Evolutionary conservation across 306 rosid genomes (phyloP).

Genomic region (Acmispon strigosus): DNA sequence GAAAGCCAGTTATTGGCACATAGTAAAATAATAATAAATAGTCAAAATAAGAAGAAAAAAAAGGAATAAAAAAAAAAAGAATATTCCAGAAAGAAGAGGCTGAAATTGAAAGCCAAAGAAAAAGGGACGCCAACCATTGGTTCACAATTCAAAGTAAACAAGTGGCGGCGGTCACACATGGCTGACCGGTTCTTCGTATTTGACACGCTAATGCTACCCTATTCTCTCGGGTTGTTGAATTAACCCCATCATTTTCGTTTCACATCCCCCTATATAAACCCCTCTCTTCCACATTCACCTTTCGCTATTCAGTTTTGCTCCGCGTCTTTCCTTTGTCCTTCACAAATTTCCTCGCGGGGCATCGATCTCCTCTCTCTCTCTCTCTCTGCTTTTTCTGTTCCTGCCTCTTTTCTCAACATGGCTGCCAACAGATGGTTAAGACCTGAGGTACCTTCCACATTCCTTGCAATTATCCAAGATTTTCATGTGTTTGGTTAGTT

Average conservation of each 20-base stretch:
- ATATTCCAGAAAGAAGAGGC: neutral
- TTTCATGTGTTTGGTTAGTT: neutral
- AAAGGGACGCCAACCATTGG: neutral
- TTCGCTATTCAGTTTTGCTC: slow-evolving; percentile 10
- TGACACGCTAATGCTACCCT: neutral
- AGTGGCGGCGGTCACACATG: slow-evolving; percentile 18
- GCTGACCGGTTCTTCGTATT: slow-evolving; percentile 21
- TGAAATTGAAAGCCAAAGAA: neutral
- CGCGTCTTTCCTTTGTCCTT: slow-evolving; percentile 6
- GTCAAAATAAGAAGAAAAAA: neutral
- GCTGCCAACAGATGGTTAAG: slow-evolving; percentile 61
- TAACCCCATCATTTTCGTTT: neutral
- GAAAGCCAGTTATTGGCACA: neutral
- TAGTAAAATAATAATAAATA: neutral
- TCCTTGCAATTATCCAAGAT: neutral
- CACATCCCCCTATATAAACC: slow-evolving; percentile 11
- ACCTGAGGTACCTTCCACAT: slow-evolving; percentile 61
- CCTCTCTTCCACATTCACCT: neutral
- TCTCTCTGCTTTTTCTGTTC: neutral
- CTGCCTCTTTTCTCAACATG: slow-evolving; percentile 16
- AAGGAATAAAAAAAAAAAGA: neutral
- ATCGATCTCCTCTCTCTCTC: neutral
- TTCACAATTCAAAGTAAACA: no score
- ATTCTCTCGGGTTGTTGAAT: neutral
- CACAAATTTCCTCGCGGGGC: slow-evolving; percentile 12